Conservation (phyloP, 257 asterid species). For the Salvia miltiorrhiza region DNA sequence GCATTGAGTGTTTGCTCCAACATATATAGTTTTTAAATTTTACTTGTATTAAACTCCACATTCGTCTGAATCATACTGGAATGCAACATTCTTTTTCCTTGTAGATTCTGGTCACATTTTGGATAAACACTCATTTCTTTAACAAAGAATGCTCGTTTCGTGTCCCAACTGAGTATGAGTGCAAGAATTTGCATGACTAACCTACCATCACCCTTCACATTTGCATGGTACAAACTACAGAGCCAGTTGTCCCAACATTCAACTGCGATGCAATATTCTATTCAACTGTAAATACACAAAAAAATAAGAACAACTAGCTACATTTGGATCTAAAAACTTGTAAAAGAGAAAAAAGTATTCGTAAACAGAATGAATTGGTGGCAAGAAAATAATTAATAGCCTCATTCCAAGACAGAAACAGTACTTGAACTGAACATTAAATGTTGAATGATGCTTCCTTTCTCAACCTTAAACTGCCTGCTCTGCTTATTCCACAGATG, state of each 20-base stretch:
- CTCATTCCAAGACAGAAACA: conserved; percentile 19
- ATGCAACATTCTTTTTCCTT: neutral
- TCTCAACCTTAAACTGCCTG: conserved; percentile 42
- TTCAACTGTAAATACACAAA: neutral
- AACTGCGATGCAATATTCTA: neutral
- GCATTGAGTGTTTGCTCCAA: neutral
- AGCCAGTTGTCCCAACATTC: neutral
- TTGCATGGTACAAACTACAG: neutral
- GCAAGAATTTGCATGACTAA: conserved; percentile 26
- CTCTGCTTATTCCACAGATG: conserved; percentile 94
- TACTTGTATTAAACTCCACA: neutral
- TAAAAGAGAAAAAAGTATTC: neutral
- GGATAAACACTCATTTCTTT: neutral
- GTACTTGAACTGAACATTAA: conserved; percentile 42
- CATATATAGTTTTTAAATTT: neutral
- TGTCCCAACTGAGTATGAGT: conserved; percentile 13
- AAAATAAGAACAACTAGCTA: neutral
- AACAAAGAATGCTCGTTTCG: neutral
- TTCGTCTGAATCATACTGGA: neutral
- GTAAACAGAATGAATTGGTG: neutral
- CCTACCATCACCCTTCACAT: conserved; percentile 28
- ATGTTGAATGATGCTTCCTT: conserved; percentile 65
- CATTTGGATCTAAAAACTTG: conserved; percentile 2
- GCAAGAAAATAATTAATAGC: neutral
- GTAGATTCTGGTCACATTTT: no score